Evolutionary conservation across 352 stramenopile genomes (phyloP), one percentile per base, ranked within the genome.

Genomic region (Globisporangium abappressorium): DNA sequence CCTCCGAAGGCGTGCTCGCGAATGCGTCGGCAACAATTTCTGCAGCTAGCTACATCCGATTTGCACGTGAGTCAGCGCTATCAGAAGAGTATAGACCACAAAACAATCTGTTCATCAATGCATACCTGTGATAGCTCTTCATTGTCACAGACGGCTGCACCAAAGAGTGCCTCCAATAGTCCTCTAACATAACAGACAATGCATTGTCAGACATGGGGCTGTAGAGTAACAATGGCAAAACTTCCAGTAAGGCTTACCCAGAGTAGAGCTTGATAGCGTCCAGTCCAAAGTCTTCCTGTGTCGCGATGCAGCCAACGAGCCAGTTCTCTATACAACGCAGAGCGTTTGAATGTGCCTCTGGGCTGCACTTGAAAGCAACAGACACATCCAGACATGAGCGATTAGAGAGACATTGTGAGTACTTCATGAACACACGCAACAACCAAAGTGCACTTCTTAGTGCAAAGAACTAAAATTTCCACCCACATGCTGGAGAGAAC

Each of bases 281-380:
- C 26, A 91, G 65, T 20, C 82, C 82, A 79, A 91, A 91, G 3
- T 62, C 51, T 20, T 81, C 75, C 3, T 81, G 70, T 0, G 69
- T 68, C 0, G 81, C 68, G 43, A 93, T 66, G 58, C 79, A 89
- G 12, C 85, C 85, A 20, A 87, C 62, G 57, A 86, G 70, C 85
- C 85, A 93, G 22, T 69, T 79, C 66, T 91, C 84, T 9, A 93
- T 66, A 41, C 85, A 93, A 24, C 75, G 79, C 26, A 93, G 66
- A 11, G 82, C 84, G 57, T 59, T 76, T 30, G 64, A 72, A 8
- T 68, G 72, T 15, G 76, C 69, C 28, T 82, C 59, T 22, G 80
- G 75, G 33, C 82, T 90, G 57, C 30, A 58, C 65, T 28, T 46
- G 58, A 70, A n/a, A 26, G 54, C 33, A 61, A 46, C 57, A 47